Evolutionary conservation across 108 stramenopile genomes (phyloP), one percentile per base, ranked within the genome.

Genomic region (Stephanodiscus triporus): DNA sequence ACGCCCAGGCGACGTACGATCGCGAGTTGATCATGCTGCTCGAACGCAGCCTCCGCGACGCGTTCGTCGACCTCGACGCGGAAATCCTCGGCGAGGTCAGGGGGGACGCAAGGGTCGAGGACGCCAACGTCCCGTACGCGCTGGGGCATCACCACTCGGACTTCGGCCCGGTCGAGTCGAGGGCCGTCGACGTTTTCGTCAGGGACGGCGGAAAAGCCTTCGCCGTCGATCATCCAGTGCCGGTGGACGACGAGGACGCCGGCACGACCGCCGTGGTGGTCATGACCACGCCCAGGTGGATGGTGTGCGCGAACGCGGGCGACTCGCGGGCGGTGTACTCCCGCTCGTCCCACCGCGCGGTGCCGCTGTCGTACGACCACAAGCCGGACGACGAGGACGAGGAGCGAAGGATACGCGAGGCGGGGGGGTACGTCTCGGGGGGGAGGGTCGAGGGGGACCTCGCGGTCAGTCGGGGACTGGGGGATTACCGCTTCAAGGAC

Each of bases 231-330:
- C 45, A 69, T 54, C 62, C 59, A n/a, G 51, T 63, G 29, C 68
- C 63, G 20, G 19, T 66, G 23, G 57, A 82, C 19, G 81, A 85
- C 19, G 75, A 78, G 22, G 81, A 86, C 43, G 76, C 88, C 5
- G 98, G 98, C 8, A 95, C 96, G 13, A 97, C 98, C 9, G 96
- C 95, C 3, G 78, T 91, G 17, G 77, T 87, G 36, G 93, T 90
- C 5, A 40, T 98, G 58, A 45, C 97, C 6, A 95, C 97, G 11
- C 97, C 97, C 9, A 74, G 78, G 20, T 88, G 84, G 56, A 75
- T 98, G 29, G 75, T 98, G 40, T 96, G 95, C 70, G 97, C 97
- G 78, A 99, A 99, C 75, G 93, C 96, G 14, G 99, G 99, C 37
- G 99, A 99, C 77, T 95, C 95, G 32, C 86, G 99, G 36, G 79